Percentiles rank a stretch among this genome's conserved stretches.
Evolutionary conservation across 2,329 filamentous ascomycete species (phyloP).

Genomic region (Pseudocercospora cruenta): DNA sequence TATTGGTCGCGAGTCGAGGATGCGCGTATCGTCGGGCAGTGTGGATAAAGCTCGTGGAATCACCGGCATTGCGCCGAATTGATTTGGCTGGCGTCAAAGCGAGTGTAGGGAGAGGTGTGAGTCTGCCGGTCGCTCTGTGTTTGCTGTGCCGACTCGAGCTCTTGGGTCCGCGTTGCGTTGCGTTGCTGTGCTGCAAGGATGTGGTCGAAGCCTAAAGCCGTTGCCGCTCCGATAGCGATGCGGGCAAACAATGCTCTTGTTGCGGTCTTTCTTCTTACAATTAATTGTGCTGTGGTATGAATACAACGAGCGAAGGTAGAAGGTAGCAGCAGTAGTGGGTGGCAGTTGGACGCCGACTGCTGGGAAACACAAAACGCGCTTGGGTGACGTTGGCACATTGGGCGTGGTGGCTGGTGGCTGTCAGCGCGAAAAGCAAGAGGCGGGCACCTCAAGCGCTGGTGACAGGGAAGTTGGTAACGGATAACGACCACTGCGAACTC

Average conservation of each 20-base stretch:
- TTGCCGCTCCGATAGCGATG: background rate
- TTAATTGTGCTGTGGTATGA: background rate
- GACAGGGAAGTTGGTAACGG: background rate
- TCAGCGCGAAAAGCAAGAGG: background rate
- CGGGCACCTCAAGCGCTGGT: background rate
- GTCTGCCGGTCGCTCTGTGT: background rate
- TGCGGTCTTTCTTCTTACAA: background rate
- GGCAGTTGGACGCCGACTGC: background rate
- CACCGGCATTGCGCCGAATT: conserved; percentile 21
- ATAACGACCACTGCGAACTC: background rate
- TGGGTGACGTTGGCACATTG: background rate
- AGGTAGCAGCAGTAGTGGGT: background rate
- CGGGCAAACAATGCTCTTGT: background rate
- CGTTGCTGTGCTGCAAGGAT: background rate
- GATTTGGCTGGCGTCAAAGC: background rate
- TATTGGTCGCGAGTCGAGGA: conserved; percentile 34
- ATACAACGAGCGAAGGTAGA: conserved; percentile 14
- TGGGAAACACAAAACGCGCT: background rate
- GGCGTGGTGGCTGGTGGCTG: background rate
- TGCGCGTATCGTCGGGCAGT: conserved; percentile 31
- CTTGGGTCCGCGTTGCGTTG: background rate
- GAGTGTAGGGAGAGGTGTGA: background rate
- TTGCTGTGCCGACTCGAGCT: background rate
- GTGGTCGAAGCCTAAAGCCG: background rate
- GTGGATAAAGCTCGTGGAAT: conserved; percentile 25